Percentiles rank a stretch among this genome's conserved stretches.
Evolutionary conservation across 495 filamentous ascomycete genomes (phyloP).

Genomic region (Aspergillus baeticus): DNA sequence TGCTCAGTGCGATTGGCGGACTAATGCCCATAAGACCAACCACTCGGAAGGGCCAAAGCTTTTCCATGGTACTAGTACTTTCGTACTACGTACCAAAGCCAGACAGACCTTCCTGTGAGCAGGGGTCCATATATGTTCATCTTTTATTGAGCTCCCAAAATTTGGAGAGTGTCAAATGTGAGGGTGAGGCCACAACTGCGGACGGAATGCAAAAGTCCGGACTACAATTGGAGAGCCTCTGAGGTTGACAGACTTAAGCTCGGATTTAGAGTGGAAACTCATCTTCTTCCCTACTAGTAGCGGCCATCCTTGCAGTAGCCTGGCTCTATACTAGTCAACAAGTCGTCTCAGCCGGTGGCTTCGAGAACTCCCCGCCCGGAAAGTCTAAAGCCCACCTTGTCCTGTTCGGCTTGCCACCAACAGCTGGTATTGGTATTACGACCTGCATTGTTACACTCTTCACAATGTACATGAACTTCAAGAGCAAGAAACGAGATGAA

Average conservation of each 20-base stretch:
- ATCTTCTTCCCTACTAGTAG: background rate
- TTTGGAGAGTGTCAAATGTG: no score
- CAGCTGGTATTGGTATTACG: slow-evolving; percentile 1
- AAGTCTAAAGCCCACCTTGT: background rate
- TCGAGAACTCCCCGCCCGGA: background rate
- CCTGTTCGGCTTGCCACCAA: background rate
- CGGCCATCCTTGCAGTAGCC: no score
- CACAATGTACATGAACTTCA: no score
- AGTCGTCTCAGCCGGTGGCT: background rate
- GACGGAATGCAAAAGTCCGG: background rate
- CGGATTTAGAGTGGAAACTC: background rate
- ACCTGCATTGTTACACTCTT: background rate
- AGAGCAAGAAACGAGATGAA: no score
- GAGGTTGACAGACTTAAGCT: background rate
- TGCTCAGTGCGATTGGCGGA: slow-evolving; percentile 5
- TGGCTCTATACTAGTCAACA: background rate
- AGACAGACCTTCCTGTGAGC: no score
- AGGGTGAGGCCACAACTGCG: no score
- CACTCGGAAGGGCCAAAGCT: background rate
- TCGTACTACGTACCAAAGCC: no score
- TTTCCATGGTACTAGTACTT: background rate
- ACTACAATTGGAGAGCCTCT: background rate
- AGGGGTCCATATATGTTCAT: background rate
- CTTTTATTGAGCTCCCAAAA: no score
- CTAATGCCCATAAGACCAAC: background rate